Evolutionary conservation across 306 rosid genomes (phyloP), one percentile per base, ranked within the genome.

Genomic region (Trifolium fragiferum): DNA sequence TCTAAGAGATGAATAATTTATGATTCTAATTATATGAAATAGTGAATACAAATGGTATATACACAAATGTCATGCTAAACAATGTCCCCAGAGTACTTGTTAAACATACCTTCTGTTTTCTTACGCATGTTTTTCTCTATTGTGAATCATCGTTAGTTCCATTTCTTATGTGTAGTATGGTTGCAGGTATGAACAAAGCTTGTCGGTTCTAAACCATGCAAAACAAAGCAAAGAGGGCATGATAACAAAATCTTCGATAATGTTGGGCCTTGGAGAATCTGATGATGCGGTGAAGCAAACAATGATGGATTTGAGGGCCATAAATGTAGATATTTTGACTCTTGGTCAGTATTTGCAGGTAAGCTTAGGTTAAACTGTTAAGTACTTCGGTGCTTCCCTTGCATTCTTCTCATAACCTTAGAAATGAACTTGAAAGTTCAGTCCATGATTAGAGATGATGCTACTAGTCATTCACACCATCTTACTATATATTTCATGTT

Each of bases 271-370:
- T 13, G 97, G 96, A 66, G 98, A 94, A 86, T 66, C 96, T 8
- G 96, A 94, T 66, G 90, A 88, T 68, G 98, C 91, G 87, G 77
- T 94, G 81, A 88, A 88, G 87, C 81, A 90, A 86, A 80, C 90
- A 23, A 81, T 91, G 86, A 84, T 86, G 73, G 92, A 92, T 86
- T 82, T 94, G 78, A 88, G 93, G 84, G 84, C 91, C 64, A 88
- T 94, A 7, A 89, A 84, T 85, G 97, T 94, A 43, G 98, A 94
- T 81, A 91, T 94, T 84, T 72, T 91, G 86, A 94, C 98, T 58
- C 88, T 94, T 64, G 98, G 98, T 63, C 97, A 94, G 82, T 94
- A 94, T 84, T 87, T 94, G 79, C 97, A 94, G 93, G 97, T 94
- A 68, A 66, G 90, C 76, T 76, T 19, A 59, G 67, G n/a, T n/a